Conservation (phyloP, 1,139 yeast species). For the Debaryomycetaceae sp. region DNA sequence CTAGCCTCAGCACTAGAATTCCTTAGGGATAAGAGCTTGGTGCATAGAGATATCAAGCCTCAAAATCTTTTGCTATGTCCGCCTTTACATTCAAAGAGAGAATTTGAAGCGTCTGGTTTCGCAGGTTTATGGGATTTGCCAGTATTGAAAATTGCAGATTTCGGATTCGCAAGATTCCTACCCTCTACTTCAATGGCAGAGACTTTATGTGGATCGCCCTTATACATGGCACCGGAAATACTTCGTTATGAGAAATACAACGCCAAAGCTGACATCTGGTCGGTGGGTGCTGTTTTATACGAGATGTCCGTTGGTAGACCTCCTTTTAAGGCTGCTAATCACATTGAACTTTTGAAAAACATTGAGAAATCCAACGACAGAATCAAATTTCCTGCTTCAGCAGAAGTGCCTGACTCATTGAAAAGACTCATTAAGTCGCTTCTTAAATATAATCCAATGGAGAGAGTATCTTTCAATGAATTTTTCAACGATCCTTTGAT, state of each 20-base stretch:
- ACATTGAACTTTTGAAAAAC: slow-evolving; percentile 78
- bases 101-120: slow-evolving; percentile 55
- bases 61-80: slow-evolving; percentile 85
- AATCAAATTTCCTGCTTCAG: slow-evolving; percentile 67
- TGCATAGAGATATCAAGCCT: slow-evolving; percentile 93
- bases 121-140: slow-evolving; percentile 89
- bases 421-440: slow-evolving; percentile 69
- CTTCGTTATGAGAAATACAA: slow-evolving; percentile 90
- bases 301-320: slow-evolving; percentile 96
- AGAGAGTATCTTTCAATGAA: slow-evolving; percentile 82
- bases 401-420: slow-evolving; percentile 59
- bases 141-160: slow-evolving; percentile 88
- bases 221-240: slow-evolving; percentile 98
- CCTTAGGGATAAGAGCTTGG: slow-evolving; percentile 75
- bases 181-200: slow-evolving; percentile 95
- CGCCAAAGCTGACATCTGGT: slow-evolving; percentile 97
- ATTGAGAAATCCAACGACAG: slow-evolving; percentile 79
- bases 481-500: slow-evolving; percentile 70
- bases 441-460: slow-evolving; percentile 79
- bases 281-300: slow-evolving; percentile 92
- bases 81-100: slow-evolving; percentile 56
- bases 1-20: slow-evolving; percentile 80
- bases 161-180: slow-evolving; percentile 92
- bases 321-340: slow-evolving; percentile 91
- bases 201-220: slow-evolving; percentile 93